These are phyloP conservation scores for Millerozyma acaciae DNA, from an alignment of 805 yeast genomes.

Conservation along the genomic window DNA sequence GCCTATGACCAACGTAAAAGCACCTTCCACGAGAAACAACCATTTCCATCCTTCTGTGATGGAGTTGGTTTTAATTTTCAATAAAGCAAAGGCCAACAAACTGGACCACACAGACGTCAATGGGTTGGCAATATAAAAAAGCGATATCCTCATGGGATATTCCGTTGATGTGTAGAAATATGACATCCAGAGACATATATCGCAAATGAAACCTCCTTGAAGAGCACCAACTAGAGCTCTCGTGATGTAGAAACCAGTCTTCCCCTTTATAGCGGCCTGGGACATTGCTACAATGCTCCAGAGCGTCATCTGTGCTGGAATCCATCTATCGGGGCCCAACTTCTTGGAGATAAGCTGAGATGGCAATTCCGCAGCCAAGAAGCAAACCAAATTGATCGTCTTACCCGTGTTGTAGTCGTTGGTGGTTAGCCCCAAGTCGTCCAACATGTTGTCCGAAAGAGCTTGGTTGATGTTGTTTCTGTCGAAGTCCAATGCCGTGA, in stretches of 20 bases:
- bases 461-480: conserved; percentile 57
- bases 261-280: conserved; percentile 44
- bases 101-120: conserved; percentile 35
- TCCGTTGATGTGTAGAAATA: conserved; percentile 62
- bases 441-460: conserved; percentile 51
- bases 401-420: conserved; percentile 57
- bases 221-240: conserved; percentile 52
- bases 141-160: conserved; percentile 51
- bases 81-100: conserved; percentile 17
- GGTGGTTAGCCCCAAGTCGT: conserved; percentile 51
- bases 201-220: conserved; percentile 74
- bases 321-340: conserved; percentile 60
- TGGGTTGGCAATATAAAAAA: conserved; percentile 56
- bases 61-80: conserved; percentile 12
- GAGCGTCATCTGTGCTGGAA: conserved; percentile 51
- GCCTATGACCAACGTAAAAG: conserved; percentile 53
- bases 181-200: conserved; percentile 57
- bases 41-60: conserved; percentile 51
- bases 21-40: conserved; percentile 63
- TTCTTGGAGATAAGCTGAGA: conserved; percentile 61
- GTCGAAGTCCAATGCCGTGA: conserved; percentile 55
- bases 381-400: conserved; percentile 50
- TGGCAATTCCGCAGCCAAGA: conserved; percentile 58
- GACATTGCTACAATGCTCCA: conserved; percentile 57
- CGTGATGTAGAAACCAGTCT: conserved; percentile 42